Base-by-base conservation (phyloP, 2,329 filamentous ascomycete species). In the Aspergillus terreus region DNA sequence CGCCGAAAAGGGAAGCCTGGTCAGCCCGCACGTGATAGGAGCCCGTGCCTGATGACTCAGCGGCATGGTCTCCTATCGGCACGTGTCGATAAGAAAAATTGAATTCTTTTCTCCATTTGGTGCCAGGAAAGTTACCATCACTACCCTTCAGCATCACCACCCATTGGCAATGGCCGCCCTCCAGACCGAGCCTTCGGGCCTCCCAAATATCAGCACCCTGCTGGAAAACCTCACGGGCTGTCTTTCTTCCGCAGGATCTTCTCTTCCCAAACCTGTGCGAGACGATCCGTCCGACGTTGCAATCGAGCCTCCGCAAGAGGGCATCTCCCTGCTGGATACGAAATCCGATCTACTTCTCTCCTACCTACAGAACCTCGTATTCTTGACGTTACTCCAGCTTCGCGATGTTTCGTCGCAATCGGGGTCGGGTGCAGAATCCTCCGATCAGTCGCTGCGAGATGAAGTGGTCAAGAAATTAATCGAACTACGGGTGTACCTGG, bases 291-390 rank as follows among this genome's bases (percentile, higher is more conserved):
- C 88, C 0, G 78, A 86, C 43, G 83, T 91, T 52, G 84, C 86
- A 12, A 81, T 95, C 53, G 76, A 87, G 45, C 83, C 88, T n/a
- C 86, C 88, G 1, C 80, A 86, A 58, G 85, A 96, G 63, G 92
- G 94, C 66, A 94, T 99, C 52, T 96, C 94, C 0, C 83, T 99
- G 1, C 85, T 99, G 64, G 91, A 97, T 67, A 85, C 90, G 58
- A 99, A 99, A 76, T 97, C 95, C 73, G 94, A 99, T 68, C 81
- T 99, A n/a, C 84, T 99, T 15, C 84, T 99, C 36, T 92, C 92
- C 4, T 99, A 99, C 72, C 79, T 99, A 0, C 92, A 99, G 65
- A 95, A 96, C 64, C 83, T 97, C 4, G 89, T 94, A 42, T 95
- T 95, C 61, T 76, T 96, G 38, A 87, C 95, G 42, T 76, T 96